A percentile compares a stretch with the other conserved stretches of the same genome.
These are phyloP conservation scores for Juglanconis sp. DNA, from an alignment of 2,329 filamentous ascomycete genomes.

Conservation along the genomic window DNA sequence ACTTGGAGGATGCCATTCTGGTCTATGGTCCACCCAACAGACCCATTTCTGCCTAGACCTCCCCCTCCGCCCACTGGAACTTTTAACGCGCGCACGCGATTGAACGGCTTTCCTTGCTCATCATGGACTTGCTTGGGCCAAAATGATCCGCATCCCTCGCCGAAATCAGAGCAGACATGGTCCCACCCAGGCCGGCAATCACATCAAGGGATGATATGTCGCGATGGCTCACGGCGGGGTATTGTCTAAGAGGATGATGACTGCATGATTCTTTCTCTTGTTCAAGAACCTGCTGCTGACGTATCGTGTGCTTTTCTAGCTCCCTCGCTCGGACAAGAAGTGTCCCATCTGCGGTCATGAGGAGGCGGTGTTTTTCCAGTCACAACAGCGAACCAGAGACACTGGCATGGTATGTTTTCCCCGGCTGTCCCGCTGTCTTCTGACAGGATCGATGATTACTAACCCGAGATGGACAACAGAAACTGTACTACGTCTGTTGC, in stretches of 20 bases:
- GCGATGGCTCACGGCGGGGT: conserved; percentile 13
- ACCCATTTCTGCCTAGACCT: neutral
- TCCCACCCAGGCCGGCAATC: neutral
- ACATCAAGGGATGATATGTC: neutral
- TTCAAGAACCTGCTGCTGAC: conserved; percentile 38
- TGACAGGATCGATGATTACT: neutral
- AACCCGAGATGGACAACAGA: conserved; percentile 44
- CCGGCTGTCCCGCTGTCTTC: neutral
- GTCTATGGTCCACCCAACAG: neutral
- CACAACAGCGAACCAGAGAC: conserved; percentile 92
- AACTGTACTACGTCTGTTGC: conserved; percentile 93
- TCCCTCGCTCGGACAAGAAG: conserved; percentile 81
- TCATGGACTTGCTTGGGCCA: neutral
- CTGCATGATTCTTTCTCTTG: conserved; percentile 19
- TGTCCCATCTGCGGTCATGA: conserved; percentile 83
- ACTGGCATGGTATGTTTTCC: conserved; percentile 84
- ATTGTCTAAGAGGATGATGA: conserved; percentile 12
- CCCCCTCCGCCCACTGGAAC: neutral
- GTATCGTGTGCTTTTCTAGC: conserved; percentile 55
- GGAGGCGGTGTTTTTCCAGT: conserved; percentile 98
- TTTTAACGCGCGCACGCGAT: neutral
- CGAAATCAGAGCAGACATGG: conserved; percentile 14
- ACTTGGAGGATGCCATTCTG: conserved; percentile 2
- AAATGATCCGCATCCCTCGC: neutral
- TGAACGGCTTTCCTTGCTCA: neutral